Base-by-base conservation (phyloP, 1,284 basidiomycete genomes). In the Malassezia furfur region DNA sequence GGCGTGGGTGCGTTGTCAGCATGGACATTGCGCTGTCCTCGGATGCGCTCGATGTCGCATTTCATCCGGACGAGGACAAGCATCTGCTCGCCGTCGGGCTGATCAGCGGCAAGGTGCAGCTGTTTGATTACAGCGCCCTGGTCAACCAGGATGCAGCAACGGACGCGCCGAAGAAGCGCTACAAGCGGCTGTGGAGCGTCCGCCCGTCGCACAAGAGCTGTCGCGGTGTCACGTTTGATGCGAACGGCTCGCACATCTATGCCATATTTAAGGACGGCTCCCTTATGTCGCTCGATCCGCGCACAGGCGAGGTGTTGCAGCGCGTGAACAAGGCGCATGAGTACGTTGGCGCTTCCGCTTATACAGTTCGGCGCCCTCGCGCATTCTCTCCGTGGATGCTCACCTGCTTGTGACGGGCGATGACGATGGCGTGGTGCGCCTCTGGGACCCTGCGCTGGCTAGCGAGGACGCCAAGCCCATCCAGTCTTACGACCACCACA, bases 371-470 rank as follows among this genome's bases (percentile, higher is more conserved):
- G 68, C 68, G 3, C 71, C 71, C 7, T 70, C 67, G 10, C 36
- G 51, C 77, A 90, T 88, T 51, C 81, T 85, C 30, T 81, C 91
- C 5, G 85, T 96, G 54, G 91, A 91, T 38, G 48, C 54, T 2
- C 81, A 84, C 69, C 76, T 90, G 57, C 74, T 93, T 14, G 83
- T 83, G 14, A 89, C 87, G 2, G 91, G 91, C 17, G 91, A 94
- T 68, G 91, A 96, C 72, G 88, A 93, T 55, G 91, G 91, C 36
- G 84, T 91, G 3, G 84, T 96, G 70, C 91, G 91, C 79, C 79
- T 96, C 28, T 96, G 91, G 91, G 91, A 96, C 75, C 82, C 85
- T 17, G 80, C 90, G 47, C 81, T 82, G 65, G 52, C 56, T 0
- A 54, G 47, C 22, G 35, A n/a, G 15, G 36, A 37, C 6, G 45